Conservation (phyloP, 768 basidiomycete genomes). For the Royoungia palumana region DNA sequence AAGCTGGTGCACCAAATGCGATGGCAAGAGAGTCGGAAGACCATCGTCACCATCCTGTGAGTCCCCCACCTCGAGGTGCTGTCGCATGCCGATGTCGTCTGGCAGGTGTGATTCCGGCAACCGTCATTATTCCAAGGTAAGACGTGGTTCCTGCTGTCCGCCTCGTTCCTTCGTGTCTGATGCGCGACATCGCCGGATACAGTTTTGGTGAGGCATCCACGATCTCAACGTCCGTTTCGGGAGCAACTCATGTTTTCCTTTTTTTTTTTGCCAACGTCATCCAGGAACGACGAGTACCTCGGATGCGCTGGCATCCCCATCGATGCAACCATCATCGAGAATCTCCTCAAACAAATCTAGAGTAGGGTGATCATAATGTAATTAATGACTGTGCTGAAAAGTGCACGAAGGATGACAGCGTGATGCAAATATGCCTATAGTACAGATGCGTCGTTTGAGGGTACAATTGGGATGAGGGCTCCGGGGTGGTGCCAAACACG, state of each 20-base stretch:
- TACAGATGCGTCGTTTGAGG: slow-evolving; percentile 24
- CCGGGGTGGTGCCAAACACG: neutral
- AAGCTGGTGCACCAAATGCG: slow-evolving; percentile 69
- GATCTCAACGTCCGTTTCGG: neutral
- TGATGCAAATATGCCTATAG: slow-evolving; percentile 24
- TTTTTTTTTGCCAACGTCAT: neutral
- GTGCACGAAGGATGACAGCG: slow-evolving; percentile 4
- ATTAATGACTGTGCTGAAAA: slow-evolving; percentile 4
- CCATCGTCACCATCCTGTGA: slow-evolving; percentile 83
- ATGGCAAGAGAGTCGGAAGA: slow-evolving; percentile 66
- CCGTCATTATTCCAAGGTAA: slow-evolving; percentile 90
- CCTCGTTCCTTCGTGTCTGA: neutral
- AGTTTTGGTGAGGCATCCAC: slow-evolving; percentile 48
- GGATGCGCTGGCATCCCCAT: slow-evolving; percentile 38
- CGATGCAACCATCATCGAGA: slow-evolving; percentile 39
- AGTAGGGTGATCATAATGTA: slow-evolving; percentile 3
- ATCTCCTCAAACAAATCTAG: slow-evolving; percentile 30
- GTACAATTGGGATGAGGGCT: neutral
- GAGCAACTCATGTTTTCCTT: neutral
- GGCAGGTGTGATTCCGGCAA: slow-evolving; percentile 84
- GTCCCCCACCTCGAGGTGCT: neutral
- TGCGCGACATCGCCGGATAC: neutral
- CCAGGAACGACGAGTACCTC: slow-evolving; percentile 55
- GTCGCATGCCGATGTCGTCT: neutral
- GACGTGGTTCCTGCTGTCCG: neutral